Evolutionary conservation across 2,329 filamentous ascomycete genomes (phyloP).

Genomic region (Exophiala spinifera): DNA sequence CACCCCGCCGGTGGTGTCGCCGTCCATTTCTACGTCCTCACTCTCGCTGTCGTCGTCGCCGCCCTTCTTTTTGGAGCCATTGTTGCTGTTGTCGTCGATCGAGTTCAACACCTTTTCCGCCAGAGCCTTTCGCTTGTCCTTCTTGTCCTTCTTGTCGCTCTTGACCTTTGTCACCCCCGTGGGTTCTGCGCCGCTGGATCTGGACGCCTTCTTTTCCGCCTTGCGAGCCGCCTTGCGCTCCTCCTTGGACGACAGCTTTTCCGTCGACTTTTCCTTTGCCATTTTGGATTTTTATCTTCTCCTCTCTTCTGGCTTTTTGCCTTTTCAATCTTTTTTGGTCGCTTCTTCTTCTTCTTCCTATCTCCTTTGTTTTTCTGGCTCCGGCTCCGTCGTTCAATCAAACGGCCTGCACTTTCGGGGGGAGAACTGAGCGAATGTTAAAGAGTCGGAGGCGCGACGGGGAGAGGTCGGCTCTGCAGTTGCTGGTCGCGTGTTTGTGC

Average conservation of each 20-base stretch:
- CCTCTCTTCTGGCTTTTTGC: no score
- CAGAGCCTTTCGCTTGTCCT: conserved; percentile 34
- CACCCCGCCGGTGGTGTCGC: conserved; percentile 14
- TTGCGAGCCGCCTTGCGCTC: conserved; percentile 46
- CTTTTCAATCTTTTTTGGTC: no score
- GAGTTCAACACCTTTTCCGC: conserved; percentile 27
- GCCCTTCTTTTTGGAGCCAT: conserved; percentile 1
- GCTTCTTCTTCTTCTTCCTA: no score
- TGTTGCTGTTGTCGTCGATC: conserved; percentile 15
- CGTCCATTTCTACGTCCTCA: conserved; percentile 19
- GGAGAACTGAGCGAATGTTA: no score
- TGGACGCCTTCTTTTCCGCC: conserved; percentile 40
- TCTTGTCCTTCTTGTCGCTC: conserved; percentile 48
- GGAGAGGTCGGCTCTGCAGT: no score
- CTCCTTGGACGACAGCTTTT: conserved; percentile 27
- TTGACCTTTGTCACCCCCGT: conserved; percentile 33
- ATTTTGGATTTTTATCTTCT: conserved; percentile 16
- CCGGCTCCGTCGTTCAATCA: no score
- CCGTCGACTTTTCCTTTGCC: conserved; percentile 30
- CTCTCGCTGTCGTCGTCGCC: conserved; percentile 16
- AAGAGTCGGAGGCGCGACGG: no score
- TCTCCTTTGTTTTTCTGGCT: no score
- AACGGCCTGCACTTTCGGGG: no score
- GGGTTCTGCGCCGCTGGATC: conserved; percentile 7
- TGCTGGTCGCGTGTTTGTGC: no score